Evolutionary conservation across 2,329 filamentous ascomycete species (phyloP).

Genomic region (Verticillium tricorpus): DNA sequence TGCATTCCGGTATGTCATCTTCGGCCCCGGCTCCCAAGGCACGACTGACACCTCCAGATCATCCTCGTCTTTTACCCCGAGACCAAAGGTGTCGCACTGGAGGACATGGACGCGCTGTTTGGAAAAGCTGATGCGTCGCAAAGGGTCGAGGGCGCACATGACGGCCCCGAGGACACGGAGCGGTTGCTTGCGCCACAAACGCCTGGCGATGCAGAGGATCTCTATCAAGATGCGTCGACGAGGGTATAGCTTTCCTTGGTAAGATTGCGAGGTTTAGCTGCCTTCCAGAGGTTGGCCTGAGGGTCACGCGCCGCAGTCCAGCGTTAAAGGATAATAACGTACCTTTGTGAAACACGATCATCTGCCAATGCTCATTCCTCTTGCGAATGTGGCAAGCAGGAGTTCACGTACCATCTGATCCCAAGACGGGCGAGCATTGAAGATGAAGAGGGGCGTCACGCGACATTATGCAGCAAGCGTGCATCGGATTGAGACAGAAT

Average conservation of each 20-base stretch:
- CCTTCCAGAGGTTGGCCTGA: neutral
- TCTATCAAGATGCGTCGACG: neutral
- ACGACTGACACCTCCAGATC: conserved; percentile 19
- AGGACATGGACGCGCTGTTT: conserved; percentile 42
- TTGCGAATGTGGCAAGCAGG: no score
- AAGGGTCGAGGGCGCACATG: neutral
- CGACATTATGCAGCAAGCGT: neutral
- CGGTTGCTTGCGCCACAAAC: neutral
- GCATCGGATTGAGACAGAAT: neutral
- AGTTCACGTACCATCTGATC: neutral
- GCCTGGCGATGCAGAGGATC: neutral
- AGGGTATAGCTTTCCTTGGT: neutral
- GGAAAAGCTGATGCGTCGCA: conserved; percentile 10
- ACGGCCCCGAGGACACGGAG: conserved; percentile 1
- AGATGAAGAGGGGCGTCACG: neutral
- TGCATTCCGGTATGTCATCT: conserved; percentile 35
- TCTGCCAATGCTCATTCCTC: neutral
- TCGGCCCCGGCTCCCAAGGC: neutral
- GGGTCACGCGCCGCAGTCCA: neutral
- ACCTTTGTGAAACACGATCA: neutral
- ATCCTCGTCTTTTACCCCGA: conserved; percentile 39
- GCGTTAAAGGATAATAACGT: neutral
- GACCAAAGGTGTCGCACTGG: conserved; percentile 34
- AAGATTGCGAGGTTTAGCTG: no score
- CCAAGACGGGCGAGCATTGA: neutral